phyloP scores from a whole-genome alignment of 305 asterid genomes.

The Rubia peregrina region DNA sequence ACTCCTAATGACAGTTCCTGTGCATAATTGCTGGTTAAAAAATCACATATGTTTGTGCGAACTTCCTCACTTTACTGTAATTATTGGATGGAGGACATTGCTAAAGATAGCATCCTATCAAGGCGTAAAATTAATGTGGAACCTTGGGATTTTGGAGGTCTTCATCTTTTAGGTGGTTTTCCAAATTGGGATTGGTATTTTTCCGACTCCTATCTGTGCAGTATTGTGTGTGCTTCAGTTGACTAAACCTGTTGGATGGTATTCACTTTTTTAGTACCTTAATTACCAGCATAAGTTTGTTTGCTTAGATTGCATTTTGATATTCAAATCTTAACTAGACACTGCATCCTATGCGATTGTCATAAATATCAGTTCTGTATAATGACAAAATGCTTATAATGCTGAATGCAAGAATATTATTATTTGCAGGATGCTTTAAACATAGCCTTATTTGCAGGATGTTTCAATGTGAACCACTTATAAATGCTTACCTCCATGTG shows the following conservation, averaged over 20 bases:
- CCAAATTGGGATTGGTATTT: slow-evolving; percentile 97
- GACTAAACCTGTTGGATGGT: slow-evolving; percentile 3
- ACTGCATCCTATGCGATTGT: not conserved
- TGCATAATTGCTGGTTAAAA: not conserved
- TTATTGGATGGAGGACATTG: slow-evolving; percentile 63
- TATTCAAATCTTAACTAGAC: not conserved
- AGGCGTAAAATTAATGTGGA: slow-evolving; percentile 90
- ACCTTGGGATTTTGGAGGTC: slow-evolving; percentile 99
- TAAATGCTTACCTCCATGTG: too few relatives aligned
- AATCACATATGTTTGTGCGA: not conserved
- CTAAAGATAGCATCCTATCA: slow-evolving; percentile 73
- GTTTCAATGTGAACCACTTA: too few relatives aligned
- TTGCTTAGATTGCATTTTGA: not conserved
- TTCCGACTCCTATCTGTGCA: slow-evolving; percentile 16
- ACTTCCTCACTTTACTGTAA: not conserved
- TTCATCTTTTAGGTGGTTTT: slow-evolving; percentile 90
- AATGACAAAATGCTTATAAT: not conserved
- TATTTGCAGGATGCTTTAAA: too few relatives aligned
- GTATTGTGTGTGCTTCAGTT: not conserved
- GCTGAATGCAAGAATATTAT: too few relatives aligned
- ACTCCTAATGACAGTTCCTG: not conserved
- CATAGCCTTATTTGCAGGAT: too few relatives aligned
- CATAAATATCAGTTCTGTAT: not conserved
- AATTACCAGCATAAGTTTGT: not conserved
- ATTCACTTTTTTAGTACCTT: not conserved